Conservation (phyloP, 2,329 filamentous ascomycete species). For the Camillea tinctor region DNA sequence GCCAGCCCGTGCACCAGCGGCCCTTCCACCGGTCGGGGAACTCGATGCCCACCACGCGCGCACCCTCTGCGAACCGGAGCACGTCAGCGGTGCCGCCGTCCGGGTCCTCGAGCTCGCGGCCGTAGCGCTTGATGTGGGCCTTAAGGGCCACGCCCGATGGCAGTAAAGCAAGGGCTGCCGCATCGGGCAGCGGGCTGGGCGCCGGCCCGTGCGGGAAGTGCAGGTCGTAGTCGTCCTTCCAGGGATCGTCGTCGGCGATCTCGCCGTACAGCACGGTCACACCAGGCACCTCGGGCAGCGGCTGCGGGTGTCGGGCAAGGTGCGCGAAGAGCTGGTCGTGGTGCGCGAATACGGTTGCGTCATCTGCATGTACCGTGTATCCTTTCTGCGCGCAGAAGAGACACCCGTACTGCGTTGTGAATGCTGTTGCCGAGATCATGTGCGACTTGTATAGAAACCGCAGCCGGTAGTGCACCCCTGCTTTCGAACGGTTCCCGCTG, state of each 20-base stretch:
- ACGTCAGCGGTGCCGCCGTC: conserved; percentile 34
- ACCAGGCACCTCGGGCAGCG: conserved; percentile 37
- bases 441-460: conserved; percentile 45
- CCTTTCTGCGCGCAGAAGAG: conserved; percentile 39
- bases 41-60: conserved; percentile 32
- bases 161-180: conserved; percentile 19
- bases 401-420: conserved; percentile 38
- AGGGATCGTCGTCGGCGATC: conserved; percentile 13
- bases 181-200: conserved; percentile 30
- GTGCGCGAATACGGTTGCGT: conserved; percentile 41
- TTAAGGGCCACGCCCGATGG: conserved; percentile 36
- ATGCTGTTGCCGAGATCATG: conserved; percentile 30
- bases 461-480: conserved; percentile 38
- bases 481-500: conserved; percentile 33
- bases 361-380: conserved; percentile 36
- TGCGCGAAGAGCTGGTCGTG: conserved; percentile 39
- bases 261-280: conserved; percentile 38
- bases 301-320: conserved; percentile 40
- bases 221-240: conserved; percentile 36
- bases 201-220: conserved; percentile 34
- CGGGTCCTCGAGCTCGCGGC: conserved; percentile 34
- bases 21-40: conserved; percentile 36
- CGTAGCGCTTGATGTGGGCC: conserved; percentile 36
- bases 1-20: conserved; percentile 36
- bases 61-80: conserved; percentile 39